Base-by-base conservation (phyloP, 163 green algal species). In the Prototheca stagnorum region DNA sequence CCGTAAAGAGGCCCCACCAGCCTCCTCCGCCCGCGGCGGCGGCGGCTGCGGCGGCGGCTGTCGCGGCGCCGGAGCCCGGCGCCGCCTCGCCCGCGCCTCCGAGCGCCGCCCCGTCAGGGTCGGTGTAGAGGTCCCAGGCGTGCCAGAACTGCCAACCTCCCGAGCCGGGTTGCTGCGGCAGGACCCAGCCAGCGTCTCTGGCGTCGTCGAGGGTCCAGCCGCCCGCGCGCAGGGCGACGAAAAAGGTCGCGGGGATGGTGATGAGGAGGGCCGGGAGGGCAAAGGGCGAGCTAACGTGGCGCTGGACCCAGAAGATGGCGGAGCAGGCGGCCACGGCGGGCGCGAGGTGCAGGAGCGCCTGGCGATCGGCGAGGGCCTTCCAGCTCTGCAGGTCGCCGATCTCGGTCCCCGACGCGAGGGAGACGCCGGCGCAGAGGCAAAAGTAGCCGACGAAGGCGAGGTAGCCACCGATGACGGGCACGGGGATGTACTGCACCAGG, bases 381-480 rank as follows among this genome's bases (percentile, higher is more conserved):
- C 72, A 82, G 33, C 40, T 47, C 39, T 16, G n/a, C 16, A 39
- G 54, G 2, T 21, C 35, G 19, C 22, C 11, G 25, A 78, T 59
- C 27, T 73, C 49, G 11, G 59, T 42, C 31, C 50, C 44, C 14
- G 49, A 48, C 28, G 56, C 62, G 16, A 82, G 57, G 8, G 42
- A 44, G 0, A 79, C 22, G 9, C 71, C 74, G 19, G 68, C 64
- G 22, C 55, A 52, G 1, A 80, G 24, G 44, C 75, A 85, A 48
- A 88, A 88, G 54, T 77, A 83, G 36, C 78, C 73, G 8, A 77
- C 72, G 55, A 78, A 86, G 9, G 62, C 73, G 17, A 93, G 68
- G 57, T 90, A 92, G 5, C 75, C 78, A 1, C 78, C 81, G 1
- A 92, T 73, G n/a, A 86, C 74, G 2, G 78, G 76, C 41, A 90